Percentiles rank a stretch among this genome's conserved stretches.
Evolutionary conservation across 78 protist genomes (phyloP).

Genomic region (Dictyostelium capitatum): DNA sequence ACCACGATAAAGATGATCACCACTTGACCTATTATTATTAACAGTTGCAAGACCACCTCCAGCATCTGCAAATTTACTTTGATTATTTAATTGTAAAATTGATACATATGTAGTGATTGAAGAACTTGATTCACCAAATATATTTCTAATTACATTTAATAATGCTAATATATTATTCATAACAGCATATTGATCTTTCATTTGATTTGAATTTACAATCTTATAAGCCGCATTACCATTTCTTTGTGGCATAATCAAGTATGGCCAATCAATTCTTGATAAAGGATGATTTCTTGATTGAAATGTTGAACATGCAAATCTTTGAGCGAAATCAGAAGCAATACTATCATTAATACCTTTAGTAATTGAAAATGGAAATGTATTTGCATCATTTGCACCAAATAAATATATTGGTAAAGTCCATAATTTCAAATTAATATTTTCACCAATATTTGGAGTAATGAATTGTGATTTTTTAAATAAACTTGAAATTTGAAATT

Average conservation of each 20-base stretch:
- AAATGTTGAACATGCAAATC: conserved; percentile 5
- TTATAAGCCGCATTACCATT: conserved; percentile 7
- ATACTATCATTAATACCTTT: not conserved
- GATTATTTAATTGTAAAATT: not conserved
- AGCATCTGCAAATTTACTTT: conserved; percentile 1
- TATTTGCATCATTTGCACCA: conserved; percentile 36
- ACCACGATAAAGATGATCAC: conserved; percentile 5
- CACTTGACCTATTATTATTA: conserved; percentile 36
- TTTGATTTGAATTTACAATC: not conserved
- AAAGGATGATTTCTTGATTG: not conserved
- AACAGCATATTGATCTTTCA: conserved; percentile 8
- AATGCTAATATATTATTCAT: not conserved
- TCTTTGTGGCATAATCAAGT: not conserved
- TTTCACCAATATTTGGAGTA: not conserved
- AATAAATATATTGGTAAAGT: conserved; percentile 31
- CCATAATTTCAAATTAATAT: not conserved
- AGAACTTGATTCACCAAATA: conserved; percentile 10
- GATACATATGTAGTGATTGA: conserved; percentile 28
- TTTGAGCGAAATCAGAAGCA: not conserved
- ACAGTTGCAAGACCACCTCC: conserved; percentile 35
- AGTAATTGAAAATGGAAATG: not conserved
- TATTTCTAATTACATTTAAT: not conserved
- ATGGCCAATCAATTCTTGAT: not conserved
- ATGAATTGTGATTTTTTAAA: not conserved
- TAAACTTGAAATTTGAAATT: not conserved